phyloP scores from a whole-genome alignment of 345 rosid genomes.

The Turnera subulata region DNA sequence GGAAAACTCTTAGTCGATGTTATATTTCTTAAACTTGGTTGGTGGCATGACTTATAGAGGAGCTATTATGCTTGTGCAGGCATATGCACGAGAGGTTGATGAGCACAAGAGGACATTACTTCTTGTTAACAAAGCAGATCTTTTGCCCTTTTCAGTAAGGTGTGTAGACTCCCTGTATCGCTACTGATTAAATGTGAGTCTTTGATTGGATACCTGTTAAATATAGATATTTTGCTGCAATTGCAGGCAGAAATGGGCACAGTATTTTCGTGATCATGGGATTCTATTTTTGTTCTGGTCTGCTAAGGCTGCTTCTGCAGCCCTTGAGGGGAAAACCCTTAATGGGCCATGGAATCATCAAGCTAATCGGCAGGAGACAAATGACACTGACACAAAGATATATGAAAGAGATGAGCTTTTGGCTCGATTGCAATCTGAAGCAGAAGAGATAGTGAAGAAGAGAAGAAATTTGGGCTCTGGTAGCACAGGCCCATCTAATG shows the following conservation, averaged over 20 bases:
- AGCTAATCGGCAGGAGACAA: constrained; percentile 26
- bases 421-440: constrained; percentile 62
- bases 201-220: constrained; percentile 3
- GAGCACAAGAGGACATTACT: constrained; percentile 76
- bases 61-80: constrained; percentile 30
- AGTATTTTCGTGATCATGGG: constrained; percentile 47
- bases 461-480: constrained; percentile 40
- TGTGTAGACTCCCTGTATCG: constrained; percentile 12
- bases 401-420: constrained; percentile 82
- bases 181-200: background rate
- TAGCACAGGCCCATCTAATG: constrained; percentile 23
- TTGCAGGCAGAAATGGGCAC: constrained; percentile 78
- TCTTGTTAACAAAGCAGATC: constrained; percentile 93
- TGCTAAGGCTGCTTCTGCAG: constrained; percentile 85
- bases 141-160: constrained; percentile 74
- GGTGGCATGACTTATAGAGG: no score
- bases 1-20: no score
- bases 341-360: constrained; percentile 33
- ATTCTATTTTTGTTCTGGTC: constrained; percentile 88
- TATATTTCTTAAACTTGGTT: no score
- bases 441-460: constrained; percentile 61
- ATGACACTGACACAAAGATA: constrained; percentile 54
- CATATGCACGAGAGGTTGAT: constrained; percentile 74
- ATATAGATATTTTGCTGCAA: constrained; percentile 8
- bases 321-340: constrained; percentile 61